Percentiles rank a stretch among this genome's conserved stretches.
Conservation (phyloP, 495 filamentous ascomycete species). For the Daldinia decipiens region DNA sequence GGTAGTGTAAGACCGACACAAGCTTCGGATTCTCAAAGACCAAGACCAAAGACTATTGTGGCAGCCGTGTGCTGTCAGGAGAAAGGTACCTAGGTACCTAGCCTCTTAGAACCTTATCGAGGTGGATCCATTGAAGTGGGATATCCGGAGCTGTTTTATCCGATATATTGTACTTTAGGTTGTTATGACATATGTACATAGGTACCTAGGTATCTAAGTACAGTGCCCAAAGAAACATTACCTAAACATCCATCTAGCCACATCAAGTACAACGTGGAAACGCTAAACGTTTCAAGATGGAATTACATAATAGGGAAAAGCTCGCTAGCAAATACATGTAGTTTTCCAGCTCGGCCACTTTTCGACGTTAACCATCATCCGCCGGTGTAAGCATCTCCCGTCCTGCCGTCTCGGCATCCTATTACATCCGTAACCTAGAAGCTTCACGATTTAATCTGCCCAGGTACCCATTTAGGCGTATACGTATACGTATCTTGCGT, state of each 20-base stretch:
- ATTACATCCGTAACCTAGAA: not conserved
- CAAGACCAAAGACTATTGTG: slow-evolving; percentile 17
- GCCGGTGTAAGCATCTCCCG: not conserved
- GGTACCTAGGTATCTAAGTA: not conserved
- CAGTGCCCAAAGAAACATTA: too few species aligned
- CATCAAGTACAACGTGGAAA: not conserved
- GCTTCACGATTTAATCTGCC: slow-evolving; percentile 14
- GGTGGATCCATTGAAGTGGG: slow-evolving; percentile 1
- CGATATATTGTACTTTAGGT: not conserved
- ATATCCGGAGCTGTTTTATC: slow-evolving; percentile 2
- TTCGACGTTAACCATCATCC: not conserved
- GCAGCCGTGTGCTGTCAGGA: slow-evolving; percentile 4
- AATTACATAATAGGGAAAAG: slow-evolving; percentile 4
- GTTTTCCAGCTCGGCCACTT: not conserved
- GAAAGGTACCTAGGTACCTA: slow-evolving; percentile 18
- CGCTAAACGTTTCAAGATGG: not conserved
- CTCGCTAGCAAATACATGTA: slow-evolving; percentile 2
- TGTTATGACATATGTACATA: too few species aligned
- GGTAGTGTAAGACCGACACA: slow-evolving; percentile 7
- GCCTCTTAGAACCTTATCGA: not conserved
- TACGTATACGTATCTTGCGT: not conserved
- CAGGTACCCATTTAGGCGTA: not conserved
- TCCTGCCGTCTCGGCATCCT: not conserved
- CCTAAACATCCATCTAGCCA: too few species aligned
- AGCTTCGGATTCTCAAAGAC: slow-evolving; percentile 11